Percentiles rank a stretch among this genome's conserved stretches.
Evolutionary conservation across 2,329 filamentous ascomycete genomes (phyloP).

Genomic region (Cordyceps fumosorosea): DNA sequence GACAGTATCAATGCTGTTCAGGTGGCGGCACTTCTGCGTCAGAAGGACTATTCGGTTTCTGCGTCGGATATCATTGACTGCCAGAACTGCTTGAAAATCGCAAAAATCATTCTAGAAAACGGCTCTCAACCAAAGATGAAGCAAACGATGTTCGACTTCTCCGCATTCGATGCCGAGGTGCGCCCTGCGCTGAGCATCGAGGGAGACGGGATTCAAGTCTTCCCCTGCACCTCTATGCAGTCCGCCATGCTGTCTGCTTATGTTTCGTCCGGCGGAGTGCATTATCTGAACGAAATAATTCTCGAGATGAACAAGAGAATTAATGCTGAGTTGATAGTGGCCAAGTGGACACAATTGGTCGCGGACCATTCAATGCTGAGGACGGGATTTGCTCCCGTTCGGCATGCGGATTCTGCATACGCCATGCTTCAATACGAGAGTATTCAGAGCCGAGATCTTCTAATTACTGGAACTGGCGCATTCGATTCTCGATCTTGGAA

Average conservation of each 20-base stretch:
- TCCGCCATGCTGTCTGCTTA: conserved; percentile 74
- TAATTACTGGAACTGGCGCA: neutral
- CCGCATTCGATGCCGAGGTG: conserved; percentile 30
- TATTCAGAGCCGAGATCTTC: neutral
- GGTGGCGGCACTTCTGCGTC: conserved; percentile 61
- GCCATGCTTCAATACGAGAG: conserved; percentile 27
- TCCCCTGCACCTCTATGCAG: conserved; percentile 76
- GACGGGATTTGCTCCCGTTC: conserved; percentile 62
- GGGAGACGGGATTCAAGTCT: conserved; percentile 39
- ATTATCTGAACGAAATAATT: conserved; percentile 71
- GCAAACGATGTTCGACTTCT: conserved; percentile 30
- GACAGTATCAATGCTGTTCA: conserved; percentile 87
- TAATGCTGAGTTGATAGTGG: conserved; percentile 34
- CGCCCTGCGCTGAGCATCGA: conserved; percentile 22
- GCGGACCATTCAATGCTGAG: conserved; percentile 64
- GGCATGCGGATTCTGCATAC: conserved; percentile 56
- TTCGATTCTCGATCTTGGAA: neutral
- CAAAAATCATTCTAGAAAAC: conserved; percentile 16
- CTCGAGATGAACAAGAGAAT: conserved; percentile 41
- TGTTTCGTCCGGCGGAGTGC: conserved; percentile 53
- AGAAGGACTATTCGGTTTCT: conserved; percentile 49
- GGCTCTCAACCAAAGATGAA: neutral
- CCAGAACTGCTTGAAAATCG: conserved; percentile 38
- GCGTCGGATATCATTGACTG: conserved; percentile 69
- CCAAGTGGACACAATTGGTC: conserved; percentile 54